Evolutionary conservation across 805 yeast genomes (phyloP).

Genomic region (Hanseniaspora meyeri): DNA sequence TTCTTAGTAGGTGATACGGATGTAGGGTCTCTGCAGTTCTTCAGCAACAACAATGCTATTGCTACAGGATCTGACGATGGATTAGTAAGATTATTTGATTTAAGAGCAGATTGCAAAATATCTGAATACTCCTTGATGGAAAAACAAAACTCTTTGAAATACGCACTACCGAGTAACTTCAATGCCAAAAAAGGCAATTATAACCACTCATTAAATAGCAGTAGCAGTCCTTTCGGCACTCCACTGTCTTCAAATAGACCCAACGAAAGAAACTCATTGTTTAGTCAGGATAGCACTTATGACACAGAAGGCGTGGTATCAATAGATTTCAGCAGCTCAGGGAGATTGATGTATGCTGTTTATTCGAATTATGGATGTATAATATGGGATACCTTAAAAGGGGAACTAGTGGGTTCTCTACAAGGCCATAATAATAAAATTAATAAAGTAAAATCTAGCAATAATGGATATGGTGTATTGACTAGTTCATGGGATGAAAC

Average conservation of each 20-base stretch:
- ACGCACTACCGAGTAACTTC: conserved; percentile 15
- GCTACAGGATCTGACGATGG: conserved; percentile 76
- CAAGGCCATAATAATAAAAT: conserved; percentile 55
- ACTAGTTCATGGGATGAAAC: conserved; percentile 77
- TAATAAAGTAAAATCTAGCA: conserved; percentile 51
- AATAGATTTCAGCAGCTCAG: conserved; percentile 59
- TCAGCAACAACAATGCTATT: conserved; percentile 61
- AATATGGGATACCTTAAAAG: conserved; percentile 64
- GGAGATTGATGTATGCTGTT: conserved; percentile 61
- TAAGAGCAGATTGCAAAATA: conserved; percentile 63
- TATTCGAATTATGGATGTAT: conserved; percentile 65
- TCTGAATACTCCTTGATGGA: conserved; percentile 34
- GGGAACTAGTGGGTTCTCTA: conserved; percentile 50
- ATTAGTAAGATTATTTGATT: conserved; percentile 52
- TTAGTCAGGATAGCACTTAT: conserved; percentile 23
- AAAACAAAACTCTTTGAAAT: conserved; percentile 11
- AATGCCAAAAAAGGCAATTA: neutral
- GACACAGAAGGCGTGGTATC: conserved; percentile 63
- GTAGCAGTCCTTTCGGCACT: neutral
- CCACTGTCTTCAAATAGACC: conserved; percentile 12
- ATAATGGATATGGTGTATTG: conserved; percentile 63
- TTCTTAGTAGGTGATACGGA: conserved; percentile 51
- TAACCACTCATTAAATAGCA: neutral
- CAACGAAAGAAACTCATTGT: conserved; percentile 15
- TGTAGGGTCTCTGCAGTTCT: conserved; percentile 47